phyloP scores from a whole-genome alignment of 2,329 filamentous ascomycete genomes.

The Hypoxylon sp. region DNA sequence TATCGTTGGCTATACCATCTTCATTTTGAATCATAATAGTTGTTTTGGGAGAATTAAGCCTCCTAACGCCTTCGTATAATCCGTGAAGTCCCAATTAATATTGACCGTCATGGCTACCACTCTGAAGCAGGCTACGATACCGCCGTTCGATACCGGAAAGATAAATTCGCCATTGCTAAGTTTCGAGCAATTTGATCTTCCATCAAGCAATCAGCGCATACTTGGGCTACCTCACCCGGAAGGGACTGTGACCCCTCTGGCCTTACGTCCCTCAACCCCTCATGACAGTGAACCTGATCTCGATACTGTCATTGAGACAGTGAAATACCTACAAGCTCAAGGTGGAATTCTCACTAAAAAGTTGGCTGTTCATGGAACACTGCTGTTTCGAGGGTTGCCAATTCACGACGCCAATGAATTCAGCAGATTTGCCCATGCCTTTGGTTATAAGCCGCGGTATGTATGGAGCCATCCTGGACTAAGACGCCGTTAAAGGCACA shows the following conservation, averaged over 20 bases:
- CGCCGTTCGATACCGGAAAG: slow-evolving; percentile 2
- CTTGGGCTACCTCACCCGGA: slow-evolving; percentile 58
- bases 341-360: slow-evolving; percentile 56
- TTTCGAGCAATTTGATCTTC: slow-evolving; percentile 59
- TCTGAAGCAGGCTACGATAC: slow-evolving; percentile 48
- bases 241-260: slow-evolving; percentile 58
- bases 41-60: background rate
- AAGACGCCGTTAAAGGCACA: background rate
- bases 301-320: slow-evolving; percentile 55
- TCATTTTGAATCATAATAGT: background rate
- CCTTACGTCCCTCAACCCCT: slow-evolving; percentile 54
- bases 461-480: background rate
- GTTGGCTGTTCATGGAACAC: slow-evolving; percentile 61
- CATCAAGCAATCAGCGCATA: slow-evolving; percentile 58
- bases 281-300: slow-evolving; percentile 49
- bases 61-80: background rate
- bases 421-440: slow-evolving; percentile 64
- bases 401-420: slow-evolving; percentile 63
- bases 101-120: slow-evolving; percentile 48
- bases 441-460: slow-evolving; percentile 58
- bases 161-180: slow-evolving; percentile 26
- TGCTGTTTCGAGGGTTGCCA: slow-evolving; percentile 63
- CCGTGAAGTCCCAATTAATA: background rate
- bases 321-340: slow-evolving; percentile 57
- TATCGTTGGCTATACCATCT: background rate